Evolutionary conservation across 2,329 filamentous ascomycete genomes (phyloP).

Genomic region (Talaromyces verruculosus): DNA sequence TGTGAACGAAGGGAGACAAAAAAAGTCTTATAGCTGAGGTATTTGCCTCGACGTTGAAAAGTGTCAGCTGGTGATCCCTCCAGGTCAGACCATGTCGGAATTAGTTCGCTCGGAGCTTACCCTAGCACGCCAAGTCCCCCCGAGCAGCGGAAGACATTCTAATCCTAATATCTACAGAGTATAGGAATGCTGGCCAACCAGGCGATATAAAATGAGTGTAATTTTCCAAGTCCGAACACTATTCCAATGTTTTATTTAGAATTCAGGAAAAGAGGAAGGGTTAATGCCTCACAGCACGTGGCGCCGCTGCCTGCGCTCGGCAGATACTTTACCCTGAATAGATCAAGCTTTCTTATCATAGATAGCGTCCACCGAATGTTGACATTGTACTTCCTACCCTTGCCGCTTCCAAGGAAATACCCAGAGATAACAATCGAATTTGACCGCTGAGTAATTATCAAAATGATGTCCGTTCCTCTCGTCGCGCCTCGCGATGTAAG

Average conservation of each 20-base stretch:
- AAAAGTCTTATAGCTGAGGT: background rate
- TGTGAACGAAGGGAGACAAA: background rate
- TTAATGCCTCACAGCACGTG: no score
- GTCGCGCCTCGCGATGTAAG: constrained; percentile 21
- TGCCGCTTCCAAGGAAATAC: background rate
- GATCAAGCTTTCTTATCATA: background rate
- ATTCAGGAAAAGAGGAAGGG: no score
- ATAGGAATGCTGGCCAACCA: no score
- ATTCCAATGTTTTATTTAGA: no score
- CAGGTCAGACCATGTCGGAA: constrained; percentile 17
- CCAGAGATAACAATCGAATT: constrained; percentile 19
- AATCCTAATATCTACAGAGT: no score
- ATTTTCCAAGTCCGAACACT: no score
- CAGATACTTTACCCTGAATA: no score
- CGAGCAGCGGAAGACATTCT: no score
- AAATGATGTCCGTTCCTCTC: constrained; percentile 32
- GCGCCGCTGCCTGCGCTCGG: no score
- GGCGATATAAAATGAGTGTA: no score
- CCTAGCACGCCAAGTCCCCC: no score
- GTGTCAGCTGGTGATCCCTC: background rate
- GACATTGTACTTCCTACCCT: background rate
- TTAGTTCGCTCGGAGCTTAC: constrained; percentile 1
- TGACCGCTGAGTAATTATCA: constrained; percentile 23
- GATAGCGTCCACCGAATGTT: background rate
- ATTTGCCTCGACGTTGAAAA: background rate